Evolutionary conservation across 805 yeast species (phyloP), one percentile per base, ranked within the genome.

Genomic region (Kuraishia floccosa): DNA sequence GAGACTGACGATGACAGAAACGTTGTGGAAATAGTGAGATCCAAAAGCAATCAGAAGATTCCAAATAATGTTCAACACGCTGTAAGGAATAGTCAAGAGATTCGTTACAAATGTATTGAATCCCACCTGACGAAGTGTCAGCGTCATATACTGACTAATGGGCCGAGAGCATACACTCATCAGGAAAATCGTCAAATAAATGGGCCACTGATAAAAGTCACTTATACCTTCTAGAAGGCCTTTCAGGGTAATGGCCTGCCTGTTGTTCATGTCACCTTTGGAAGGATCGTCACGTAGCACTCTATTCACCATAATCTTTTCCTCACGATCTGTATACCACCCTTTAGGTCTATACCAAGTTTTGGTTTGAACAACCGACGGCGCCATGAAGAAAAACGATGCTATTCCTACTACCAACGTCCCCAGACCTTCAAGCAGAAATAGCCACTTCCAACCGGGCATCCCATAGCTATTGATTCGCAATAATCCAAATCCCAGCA

Each of bases 221-320:
- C 39, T 25, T 8, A 72, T 30, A 3, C 71, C 53, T n/a, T 50
- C 40, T 40, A 52, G 47, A n/a, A 76, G 38, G 46, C 54, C 59
- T 27, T 45, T 56, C 4, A 53, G 37, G 2, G 60, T 47, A 12
- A 76, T 46, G 5, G 74, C 72, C 40, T 69, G 67, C 44, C 78
- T 58, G 44, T 75, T 73, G 44, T 73, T 60, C 80, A 74, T 72
- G 37, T 71, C 78, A 15, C 80, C 78, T 54, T 67, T 67, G 8
- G 64, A 43, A 17, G 82, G 82, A 42, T 76, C 83, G 44, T 76
- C 81, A 39, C 80, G 53, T 30, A 76, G 48, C 2, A 76, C 58
- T 35, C 72, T 56, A 43, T 72, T 74, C 29, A 71, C 77, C 19
- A 72, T 54, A 34, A 75, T 72, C 33, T 65, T 64, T 46, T 68